phyloP scores from a whole-genome alignment of 257 asterid species.

The Nicotiana benthamiana region DNA sequence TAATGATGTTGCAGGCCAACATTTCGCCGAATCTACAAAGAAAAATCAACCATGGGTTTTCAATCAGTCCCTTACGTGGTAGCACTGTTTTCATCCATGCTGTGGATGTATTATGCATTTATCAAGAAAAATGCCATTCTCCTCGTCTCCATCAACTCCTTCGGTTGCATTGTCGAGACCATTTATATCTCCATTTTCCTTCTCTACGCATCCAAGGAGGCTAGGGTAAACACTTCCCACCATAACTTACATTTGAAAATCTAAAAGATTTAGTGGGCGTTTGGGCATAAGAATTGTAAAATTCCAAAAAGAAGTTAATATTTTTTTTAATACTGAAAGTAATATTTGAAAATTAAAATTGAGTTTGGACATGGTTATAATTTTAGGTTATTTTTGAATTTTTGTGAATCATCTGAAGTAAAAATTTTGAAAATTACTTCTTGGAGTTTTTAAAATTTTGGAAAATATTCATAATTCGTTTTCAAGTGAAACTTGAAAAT shows the following conservation, averaged over 20 bases:
- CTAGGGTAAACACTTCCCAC: slow-evolving; percentile 28
- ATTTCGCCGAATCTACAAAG: slow-evolving; percentile 42
- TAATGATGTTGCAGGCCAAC: slow-evolving; percentile 41
- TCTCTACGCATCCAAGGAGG: slow-evolving; percentile 43
- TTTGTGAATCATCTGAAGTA: too few species aligned
- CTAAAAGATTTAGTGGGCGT: background rate
- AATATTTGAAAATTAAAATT: too few species aligned
- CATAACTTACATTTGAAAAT: too few species aligned
- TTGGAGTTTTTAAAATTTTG: too few species aligned
- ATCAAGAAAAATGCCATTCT: slow-evolving; percentile 37
- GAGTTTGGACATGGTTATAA: too few species aligned
- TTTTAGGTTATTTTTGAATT: too few species aligned
- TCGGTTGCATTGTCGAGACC: slow-evolving; percentile 59
- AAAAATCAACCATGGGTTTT: slow-evolving; percentile 62
- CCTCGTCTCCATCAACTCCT: slow-evolving; percentile 57
- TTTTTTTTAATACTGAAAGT: too few species aligned
- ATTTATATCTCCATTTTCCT: slow-evolving; percentile 39
- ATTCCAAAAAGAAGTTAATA: too few species aligned
- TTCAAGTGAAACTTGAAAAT: too few species aligned
- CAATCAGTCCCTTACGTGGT: slow-evolving; percentile 63
- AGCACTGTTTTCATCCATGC: slow-evolving; percentile 57
- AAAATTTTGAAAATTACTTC: too few species aligned
- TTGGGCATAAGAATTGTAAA: background rate
- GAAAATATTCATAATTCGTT: too few species aligned
- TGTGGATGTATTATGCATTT: slow-evolving; percentile 77